A percentile compares a stretch with the other conserved stretches of the same genome.
Evolutionary conservation across 2,329 filamentous ascomycete genomes (phyloP).

Genomic region (Microdochium paspali): DNA sequence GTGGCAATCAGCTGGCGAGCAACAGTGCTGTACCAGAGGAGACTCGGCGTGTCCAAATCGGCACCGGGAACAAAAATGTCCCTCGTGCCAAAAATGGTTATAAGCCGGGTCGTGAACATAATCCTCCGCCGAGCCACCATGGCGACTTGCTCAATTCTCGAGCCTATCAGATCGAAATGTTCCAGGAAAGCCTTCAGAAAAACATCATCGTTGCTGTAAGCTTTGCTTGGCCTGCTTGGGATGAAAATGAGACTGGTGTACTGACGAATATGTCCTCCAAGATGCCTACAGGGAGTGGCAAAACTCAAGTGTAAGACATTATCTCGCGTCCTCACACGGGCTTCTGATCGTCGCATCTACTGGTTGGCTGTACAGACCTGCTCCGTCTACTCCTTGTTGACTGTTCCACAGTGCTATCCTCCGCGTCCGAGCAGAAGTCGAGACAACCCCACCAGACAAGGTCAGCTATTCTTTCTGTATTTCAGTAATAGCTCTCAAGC

Average conservation of each 20-base stretch:
- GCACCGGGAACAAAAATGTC: too few relatives aligned
- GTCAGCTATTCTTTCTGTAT: slow-evolving; percentile 25
- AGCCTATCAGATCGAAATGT: slow-evolving; percentile 70
- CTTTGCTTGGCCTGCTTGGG: slow-evolving; percentile 2
- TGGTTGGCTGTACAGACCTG: neutral
- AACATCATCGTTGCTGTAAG: slow-evolving; percentile 66
- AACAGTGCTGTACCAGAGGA: too few relatives aligned
- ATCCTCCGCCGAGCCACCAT: slow-evolving; percentile 6
- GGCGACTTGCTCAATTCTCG: slow-evolving; percentile 32
- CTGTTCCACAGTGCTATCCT: slow-evolving; percentile 46
- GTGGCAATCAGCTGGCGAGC: too few relatives aligned
- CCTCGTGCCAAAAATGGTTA: too few relatives aligned
- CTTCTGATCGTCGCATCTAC: too few relatives aligned
- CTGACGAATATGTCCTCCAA: slow-evolving; percentile 5
- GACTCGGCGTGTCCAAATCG: too few relatives aligned
- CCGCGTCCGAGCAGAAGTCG: slow-evolving; percentile 56
- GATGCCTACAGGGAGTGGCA: slow-evolving; percentile 77
- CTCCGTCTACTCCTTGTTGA: neutral
- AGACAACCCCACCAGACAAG: slow-evolving; percentile 41
- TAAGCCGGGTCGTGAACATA: slow-evolving; percentile 1
- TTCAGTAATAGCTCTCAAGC: slow-evolving; percentile 6
- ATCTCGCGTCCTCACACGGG: too few relatives aligned
- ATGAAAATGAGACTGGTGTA: neutral
- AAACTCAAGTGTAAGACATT: slow-evolving; percentile 60
- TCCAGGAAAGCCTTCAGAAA: slow-evolving; percentile 54